Conservation (phyloP, 2,329 filamentous ascomycete genomes). For the Aspergillus sp. region DNA sequence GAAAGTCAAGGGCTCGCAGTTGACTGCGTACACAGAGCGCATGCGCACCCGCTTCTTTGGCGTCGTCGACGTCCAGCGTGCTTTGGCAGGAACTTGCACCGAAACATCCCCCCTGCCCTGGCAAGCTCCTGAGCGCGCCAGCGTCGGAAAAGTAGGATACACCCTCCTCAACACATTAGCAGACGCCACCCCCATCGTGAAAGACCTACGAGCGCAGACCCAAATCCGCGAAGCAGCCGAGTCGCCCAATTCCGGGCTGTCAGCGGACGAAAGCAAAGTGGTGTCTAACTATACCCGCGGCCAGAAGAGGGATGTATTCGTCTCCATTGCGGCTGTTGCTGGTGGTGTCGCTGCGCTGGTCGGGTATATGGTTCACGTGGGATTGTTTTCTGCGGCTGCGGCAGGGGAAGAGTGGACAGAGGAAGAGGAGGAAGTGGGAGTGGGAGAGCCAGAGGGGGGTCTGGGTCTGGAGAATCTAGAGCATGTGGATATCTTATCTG, state of each 20-base stretch:
- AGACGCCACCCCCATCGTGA: conserved; percentile 33
- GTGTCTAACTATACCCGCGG: conserved; percentile 19
- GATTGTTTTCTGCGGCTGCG: conserved; percentile 14
- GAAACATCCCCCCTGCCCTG: conserved; percentile 26
- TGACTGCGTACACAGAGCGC: conserved; percentile 43
- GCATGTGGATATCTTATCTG: no score
- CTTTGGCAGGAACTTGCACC: conserved; percentile 14
- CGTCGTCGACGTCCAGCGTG: conserved; percentile 11
- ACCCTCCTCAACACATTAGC: conserved; percentile 30
- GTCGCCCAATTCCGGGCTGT: conserved; percentile 19
- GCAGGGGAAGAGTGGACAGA: conserved; percentile 7
- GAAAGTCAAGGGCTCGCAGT: conserved; percentile 41
- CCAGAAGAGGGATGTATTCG: conserved; percentile 28
- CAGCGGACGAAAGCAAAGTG: conserved; percentile 17
- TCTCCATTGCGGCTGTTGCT: conserved; percentile 31
- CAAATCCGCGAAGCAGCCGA: conserved; percentile 30
- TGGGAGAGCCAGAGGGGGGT: neutral
- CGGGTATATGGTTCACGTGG: conserved; percentile 32
- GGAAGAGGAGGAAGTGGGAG: conserved; percentile 9
- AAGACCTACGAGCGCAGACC: conserved; percentile 31
- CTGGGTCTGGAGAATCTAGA: no score
- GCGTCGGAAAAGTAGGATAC: conserved; percentile 25
- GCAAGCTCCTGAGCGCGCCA: conserved; percentile 29
- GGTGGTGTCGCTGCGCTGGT: conserved; percentile 30
- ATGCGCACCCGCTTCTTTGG: conserved; percentile 37